Evolutionary conservation across 192 early-diverging fungal species (phyloP).

Genomic region (Coemansia sp.): DNA sequence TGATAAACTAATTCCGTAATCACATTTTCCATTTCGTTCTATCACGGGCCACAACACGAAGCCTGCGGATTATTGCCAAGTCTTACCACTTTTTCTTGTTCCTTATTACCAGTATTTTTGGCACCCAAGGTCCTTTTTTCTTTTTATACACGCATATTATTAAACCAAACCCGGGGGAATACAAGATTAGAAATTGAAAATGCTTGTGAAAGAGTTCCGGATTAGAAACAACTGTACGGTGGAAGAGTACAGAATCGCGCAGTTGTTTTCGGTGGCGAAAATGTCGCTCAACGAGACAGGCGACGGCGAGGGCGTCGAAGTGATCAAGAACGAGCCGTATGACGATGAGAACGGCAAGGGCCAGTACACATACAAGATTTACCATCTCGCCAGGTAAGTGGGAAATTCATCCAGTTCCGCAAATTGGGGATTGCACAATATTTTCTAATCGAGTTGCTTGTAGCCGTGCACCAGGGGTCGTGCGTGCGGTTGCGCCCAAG

Average conservation of each 20-base stretch:
- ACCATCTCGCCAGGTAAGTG: constrained; percentile 52
- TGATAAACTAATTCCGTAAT: no score
- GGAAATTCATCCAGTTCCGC: neutral
- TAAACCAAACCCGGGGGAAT: no score
- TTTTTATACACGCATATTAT: no score
- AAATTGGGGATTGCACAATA: neutral
- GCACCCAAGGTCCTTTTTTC: no score
- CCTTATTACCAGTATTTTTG: no score
- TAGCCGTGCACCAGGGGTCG: constrained; percentile 62
- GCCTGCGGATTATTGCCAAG: no score
- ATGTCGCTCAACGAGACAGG: constrained; percentile 77
- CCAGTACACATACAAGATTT: constrained; percentile 80
- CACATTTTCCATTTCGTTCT: no score
- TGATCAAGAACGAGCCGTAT: constrained; percentile 75
- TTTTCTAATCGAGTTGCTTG: neutral
- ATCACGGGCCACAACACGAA: no score
- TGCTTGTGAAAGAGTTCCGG: constrained; percentile 68
- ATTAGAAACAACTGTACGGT: constrained; percentile 75
- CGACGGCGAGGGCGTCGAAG: constrained; percentile 79
- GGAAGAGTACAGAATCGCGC: constrained; percentile 73
- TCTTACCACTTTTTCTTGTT: no score
- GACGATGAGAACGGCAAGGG: constrained; percentile 69
- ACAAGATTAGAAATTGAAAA: no score
- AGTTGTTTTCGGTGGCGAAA: constrained; percentile 73
- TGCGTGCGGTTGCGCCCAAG: constrained; percentile 63